Evolutionary conservation across 495 filamentous ascomycete genomes (phyloP), one percentile per base, ranked within the genome.

Genomic region (Aspergillus heteromorphus): DNA sequence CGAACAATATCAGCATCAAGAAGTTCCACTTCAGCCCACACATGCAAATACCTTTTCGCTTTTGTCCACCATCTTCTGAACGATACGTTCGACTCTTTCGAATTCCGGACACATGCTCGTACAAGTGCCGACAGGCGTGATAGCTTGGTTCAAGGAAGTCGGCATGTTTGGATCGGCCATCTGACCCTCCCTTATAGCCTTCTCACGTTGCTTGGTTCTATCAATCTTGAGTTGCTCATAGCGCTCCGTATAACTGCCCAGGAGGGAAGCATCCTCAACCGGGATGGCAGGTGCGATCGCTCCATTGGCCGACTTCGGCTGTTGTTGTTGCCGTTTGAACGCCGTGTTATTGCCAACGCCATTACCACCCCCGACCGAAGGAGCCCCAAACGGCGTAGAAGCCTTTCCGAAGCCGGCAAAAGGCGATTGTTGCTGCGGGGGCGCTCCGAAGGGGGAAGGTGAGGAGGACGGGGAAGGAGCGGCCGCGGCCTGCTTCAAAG

Each of bases 41-140:
- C 6, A 47, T 25, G 16, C 14, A 30, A 42, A 40, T 71, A 81
- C 82, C 74, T 80, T 83, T 67, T 86, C 83, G 52, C 72, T 76
- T 50, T 74, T 76, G 63, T 86, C 83, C 30, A 85, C 78, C 73
- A 79, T 81, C 53, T 80, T 79, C 58, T 84, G 78, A 55, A 87
- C 83, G 47, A 95, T 91, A 17, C 92, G 82, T 29, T 87, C 82
- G 13, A 92, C 79, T 34, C 86, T 76, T 71, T 99, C 95, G 63
- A 84, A 96, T 58, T 92, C 86, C 0, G 95, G 89, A 67, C 95
- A 99, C 92, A 96, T 97, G 55, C 89, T 85, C 58, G 87, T 83
- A 63, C 92, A 97, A 50, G 87, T 92, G 9, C 92, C 93, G 51
- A 89, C 85, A 17, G 91, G 92, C 3, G 86, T 87, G 40, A 97